Base-by-base conservation (phyloP, 495 filamentous ascomycete genomes). In the Letharia columbiana region DNA sequence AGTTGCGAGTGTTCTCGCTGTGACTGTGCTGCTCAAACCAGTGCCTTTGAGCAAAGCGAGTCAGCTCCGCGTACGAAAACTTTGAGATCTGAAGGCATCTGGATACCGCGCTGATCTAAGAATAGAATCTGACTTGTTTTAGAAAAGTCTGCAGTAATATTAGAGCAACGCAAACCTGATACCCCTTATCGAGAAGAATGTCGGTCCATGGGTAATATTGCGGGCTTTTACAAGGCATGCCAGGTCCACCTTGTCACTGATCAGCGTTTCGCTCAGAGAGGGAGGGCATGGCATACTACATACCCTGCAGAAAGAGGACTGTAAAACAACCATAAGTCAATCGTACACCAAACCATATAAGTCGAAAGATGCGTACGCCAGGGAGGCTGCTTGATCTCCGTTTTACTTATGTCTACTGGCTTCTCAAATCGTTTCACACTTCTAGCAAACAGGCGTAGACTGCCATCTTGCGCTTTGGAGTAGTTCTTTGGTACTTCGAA, bases 401-500 rank as follows among this genome's bases (percentile, higher is more conserved):
- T 76, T 44, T 79, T 68, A 9, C 66, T 63, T 13, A 66, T 66
- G 47, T 84, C 82, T 56, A 87, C 82, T 35, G 88, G 85, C 18
- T 76, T 85, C 47, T 88, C 84, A 57, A 84, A 71, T 62, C 84
- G 89, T 66, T 79, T 73, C 41, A 87, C 87, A 68, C 84, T 87
- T 61, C 91, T 87, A 44, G 82, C 91, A 73, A 94, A 96, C 41
- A 96, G 79, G 62, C 82, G 84, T 61, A 96, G 71, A 12, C 74
- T 84, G n/a, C 83, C 85, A 17, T 78, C 76, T 2, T 75, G 73
- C 28, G 86, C 87, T 33, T 82, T 81, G 66, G 78, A 73, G 74
- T 95, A 86, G 73, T 93, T 87, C 59, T 85, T 77, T 42, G 91
- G 90, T 17, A 95, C 90, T 70, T 91, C 85, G 71, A 96, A 96